Evolutionary conservation across 768 basidiomycete species (phyloP).

Genomic region (Agaricus subrufescens): DNA sequence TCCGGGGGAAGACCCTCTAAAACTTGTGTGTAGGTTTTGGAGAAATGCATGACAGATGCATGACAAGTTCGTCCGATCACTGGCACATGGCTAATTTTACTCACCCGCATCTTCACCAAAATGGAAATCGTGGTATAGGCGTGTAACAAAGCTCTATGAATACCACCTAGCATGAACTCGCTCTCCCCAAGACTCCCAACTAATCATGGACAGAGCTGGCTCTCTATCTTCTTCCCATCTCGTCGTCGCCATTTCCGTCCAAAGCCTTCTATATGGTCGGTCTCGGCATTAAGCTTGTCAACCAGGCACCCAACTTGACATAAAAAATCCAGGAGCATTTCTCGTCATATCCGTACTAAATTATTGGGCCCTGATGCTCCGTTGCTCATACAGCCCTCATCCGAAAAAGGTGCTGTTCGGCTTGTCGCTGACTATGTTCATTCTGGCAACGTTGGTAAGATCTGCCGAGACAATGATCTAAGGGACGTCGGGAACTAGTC

Average conservation of each 20-base stretch:
- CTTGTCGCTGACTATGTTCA: constrained; percentile 22
- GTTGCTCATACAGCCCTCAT: constrained; percentile 13
- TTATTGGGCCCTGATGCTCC: constrained; percentile 19
- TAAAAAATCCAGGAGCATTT: constrained; percentile 16
- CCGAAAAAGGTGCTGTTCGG: constrained; percentile 23
- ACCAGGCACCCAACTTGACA: neutral
- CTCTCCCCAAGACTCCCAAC: neutral
- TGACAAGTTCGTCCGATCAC: neutral
- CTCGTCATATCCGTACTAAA: constrained; percentile 21
- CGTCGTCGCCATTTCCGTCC: constrained; percentile 22
- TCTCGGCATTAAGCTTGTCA: neutral
- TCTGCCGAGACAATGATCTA: too few species aligned
- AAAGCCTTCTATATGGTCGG: constrained; percentile 22
- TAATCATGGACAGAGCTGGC: constrained; percentile 6
- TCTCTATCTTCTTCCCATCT: constrained; percentile 9
- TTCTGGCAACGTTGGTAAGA: constrained; percentile 23
- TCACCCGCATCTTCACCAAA: too few species aligned
- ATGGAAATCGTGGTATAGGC: too few species aligned
- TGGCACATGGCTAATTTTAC: neutral
- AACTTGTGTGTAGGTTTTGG: constrained; percentile 62
- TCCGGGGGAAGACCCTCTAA: constrained; percentile 70
- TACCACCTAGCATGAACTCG: neutral
- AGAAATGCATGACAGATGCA: constrained; percentile 56
- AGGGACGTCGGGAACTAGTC: neutral
- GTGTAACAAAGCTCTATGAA: neutral